Evolutionary conservation across 1,284 basidiomycete species (phyloP).

Genomic region (Leucoagaricus sp.): DNA sequence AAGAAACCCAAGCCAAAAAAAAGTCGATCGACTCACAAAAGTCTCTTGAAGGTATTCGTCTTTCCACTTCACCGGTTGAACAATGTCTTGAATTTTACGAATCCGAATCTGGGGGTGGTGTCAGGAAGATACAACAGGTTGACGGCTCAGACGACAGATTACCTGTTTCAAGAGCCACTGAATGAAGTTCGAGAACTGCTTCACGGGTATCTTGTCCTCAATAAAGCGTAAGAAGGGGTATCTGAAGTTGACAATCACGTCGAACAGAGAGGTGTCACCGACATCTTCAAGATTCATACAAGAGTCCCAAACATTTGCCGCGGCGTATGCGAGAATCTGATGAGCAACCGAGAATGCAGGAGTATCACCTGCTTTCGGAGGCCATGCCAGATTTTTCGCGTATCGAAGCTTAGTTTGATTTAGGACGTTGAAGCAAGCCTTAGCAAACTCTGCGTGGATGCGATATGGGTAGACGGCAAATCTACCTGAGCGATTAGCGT

Average conservation of each 20-base stretch:
- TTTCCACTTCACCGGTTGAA: background rate
- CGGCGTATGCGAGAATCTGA: background rate
- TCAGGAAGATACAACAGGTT: background rate
- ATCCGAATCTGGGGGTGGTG: background rate
- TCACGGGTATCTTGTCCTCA: background rate
- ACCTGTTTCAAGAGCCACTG: slow-evolving; percentile 1
- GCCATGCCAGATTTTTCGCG: background rate
- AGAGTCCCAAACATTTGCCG: background rate
- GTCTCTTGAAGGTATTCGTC: slow-evolving; percentile 1
- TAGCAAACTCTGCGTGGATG: slow-evolving; percentile 1
- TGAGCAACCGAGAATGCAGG: background rate
- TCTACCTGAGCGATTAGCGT: background rate
- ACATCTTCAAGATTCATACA: background rate
- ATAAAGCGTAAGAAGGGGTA: background rate
- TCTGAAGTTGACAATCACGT: background rate
- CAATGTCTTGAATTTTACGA: background rate
- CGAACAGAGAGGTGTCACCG: background rate
- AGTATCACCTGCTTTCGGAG: background rate
- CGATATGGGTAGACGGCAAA: background rate
- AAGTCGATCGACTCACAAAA: background rate
- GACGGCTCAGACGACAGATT: background rate
- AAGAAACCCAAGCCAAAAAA: background rate
- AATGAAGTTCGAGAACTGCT: background rate
- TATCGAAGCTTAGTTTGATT: background rate
- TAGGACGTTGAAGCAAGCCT: background rate